Base-by-base conservation (phyloP, 352 stramenopile genomes). In the Globisporangium irregulare region DNA sequence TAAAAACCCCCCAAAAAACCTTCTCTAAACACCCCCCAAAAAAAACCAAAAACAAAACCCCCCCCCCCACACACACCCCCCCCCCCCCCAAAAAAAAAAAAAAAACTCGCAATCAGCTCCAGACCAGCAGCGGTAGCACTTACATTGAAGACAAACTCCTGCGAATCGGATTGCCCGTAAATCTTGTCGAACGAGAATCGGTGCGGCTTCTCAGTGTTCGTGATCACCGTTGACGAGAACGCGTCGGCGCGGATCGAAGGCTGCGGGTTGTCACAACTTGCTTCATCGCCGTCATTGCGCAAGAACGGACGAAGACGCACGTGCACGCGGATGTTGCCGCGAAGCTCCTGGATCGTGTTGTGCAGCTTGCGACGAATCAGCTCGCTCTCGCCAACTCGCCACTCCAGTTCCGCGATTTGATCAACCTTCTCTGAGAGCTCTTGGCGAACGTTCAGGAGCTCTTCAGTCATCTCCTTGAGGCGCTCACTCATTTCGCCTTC, bases 321-420 rank as follows among this genome's bases (percentile, higher is more conserved):
- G 73, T 98, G 98, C 3, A 99, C 98, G 41, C 98, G 93, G 72
- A 99, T 98, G 70, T 99, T 99, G 50, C 98, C 98, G 25, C 98
- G 90, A 27, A 99, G 82, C 71, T 99, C 98, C 81, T 99, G 97
- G 55, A 99, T 98, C n/a, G 91, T 93, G 81, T 99, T 99, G 84
- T 99, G 98, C 72, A 99, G 87, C 62, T 98, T 93, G 20, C 97
- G 86, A 5, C 98, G 89, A 29, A 97, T 70, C 2, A 82, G 73
- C 56, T 93, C 87, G 14, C 82, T 75, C 62, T 92, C 84, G 14
- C 75, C 75, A 7, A 93, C 68, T 50, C 86, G 81, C 46, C 71
- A 62, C 63, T 95, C 86, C 9, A 95, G 68, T 29, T 93, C 82
- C 4, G 72, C 73, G 59, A 95, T 89, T 22, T 88, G 69, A 50